Percentiles rank a stretch among this genome's conserved stretches.
Conservation (phyloP, 129 eudicot genomes). For the Chrysanthemum lavandulifolium region DNA sequence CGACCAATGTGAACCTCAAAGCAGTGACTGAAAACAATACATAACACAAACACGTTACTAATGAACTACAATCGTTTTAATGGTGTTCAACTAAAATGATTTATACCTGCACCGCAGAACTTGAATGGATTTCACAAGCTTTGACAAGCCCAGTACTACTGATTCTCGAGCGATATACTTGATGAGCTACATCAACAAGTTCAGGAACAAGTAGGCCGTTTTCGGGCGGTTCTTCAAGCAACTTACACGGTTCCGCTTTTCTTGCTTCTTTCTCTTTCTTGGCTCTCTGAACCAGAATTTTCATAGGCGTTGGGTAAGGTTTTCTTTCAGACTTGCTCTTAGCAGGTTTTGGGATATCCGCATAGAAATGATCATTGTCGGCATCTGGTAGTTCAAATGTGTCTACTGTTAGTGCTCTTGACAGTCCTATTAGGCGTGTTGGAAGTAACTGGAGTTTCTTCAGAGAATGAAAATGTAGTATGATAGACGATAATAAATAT, state of each 20-base stretch:
- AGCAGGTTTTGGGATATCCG: conserved; percentile 48
- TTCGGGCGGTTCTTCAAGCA: conserved; percentile 56
- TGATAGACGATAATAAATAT: neutral
- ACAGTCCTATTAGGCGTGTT: conserved; percentile 4
- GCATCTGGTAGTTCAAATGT: conserved; percentile 26
- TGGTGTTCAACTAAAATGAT: neutral
- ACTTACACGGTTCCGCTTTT: conserved; percentile 50
- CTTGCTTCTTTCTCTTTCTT: conserved; percentile 55
- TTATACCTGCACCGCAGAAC: conserved; percentile 60
- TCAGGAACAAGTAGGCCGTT: conserved; percentile 71
- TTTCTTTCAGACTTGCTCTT: conserved; percentile 58
- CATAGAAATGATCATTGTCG: conserved; percentile 24
- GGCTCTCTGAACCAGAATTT: conserved; percentile 50
- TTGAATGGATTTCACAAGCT: conserved; percentile 39
- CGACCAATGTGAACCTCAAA: conserved; percentile 60
- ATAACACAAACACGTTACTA: conserved; percentile 4
- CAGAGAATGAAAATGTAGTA: conserved; percentile 6
- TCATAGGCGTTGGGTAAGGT: conserved; percentile 73
- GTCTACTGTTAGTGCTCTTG: conserved; percentile 31
- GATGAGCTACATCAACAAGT: conserved; percentile 50
- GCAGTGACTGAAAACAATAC: conserved; percentile 46
- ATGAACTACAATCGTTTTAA: too few relatives aligned
- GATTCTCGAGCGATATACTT: conserved; percentile 49
- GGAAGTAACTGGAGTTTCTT: conserved; percentile 21
- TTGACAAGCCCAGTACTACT: conserved; percentile 44